A percentile compares a stretch with the other conserved stretches of the same genome.
Evolutionary conservation across 2,329 filamentous ascomycete species (phyloP).

Genomic region (Pyrenochaeta sp.): DNA sequence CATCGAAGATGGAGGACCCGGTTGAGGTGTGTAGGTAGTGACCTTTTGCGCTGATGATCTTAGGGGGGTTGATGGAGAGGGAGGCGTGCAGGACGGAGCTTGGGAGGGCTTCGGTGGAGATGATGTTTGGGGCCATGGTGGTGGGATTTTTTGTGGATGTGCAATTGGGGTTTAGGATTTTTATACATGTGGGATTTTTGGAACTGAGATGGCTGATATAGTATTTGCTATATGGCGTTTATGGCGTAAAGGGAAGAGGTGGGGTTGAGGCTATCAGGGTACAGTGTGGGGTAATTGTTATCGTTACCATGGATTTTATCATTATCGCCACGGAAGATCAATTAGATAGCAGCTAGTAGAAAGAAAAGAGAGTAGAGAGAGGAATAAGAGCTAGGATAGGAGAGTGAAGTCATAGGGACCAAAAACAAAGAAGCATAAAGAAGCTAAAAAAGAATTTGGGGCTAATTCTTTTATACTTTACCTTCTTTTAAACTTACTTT

Average conservation of each 20-base stretch:
- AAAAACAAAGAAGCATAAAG: no score
- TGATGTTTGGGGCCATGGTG: conserved; percentile 1
- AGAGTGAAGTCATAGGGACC: no score
- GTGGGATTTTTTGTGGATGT: not conserved
- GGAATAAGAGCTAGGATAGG: no score
- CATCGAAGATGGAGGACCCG: conserved; percentile 66
- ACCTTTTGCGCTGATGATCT: conserved; percentile 54
- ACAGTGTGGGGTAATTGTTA: no score
- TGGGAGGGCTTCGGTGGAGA: conserved; percentile 5
- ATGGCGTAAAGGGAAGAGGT: not conserved
- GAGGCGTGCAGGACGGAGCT: conserved; percentile 10
- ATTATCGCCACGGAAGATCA: no score
- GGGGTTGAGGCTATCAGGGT: conserved; percentile 3
- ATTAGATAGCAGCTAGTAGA: no score
- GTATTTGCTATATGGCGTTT: not conserved
- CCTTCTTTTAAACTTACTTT: no score
- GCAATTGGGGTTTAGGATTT: not conserved
- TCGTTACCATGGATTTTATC: no score
- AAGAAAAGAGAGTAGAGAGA: no score
- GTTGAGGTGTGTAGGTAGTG: conserved; percentile 56
- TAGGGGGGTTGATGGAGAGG: conserved; percentile 7
- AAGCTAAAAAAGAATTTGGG: no score
- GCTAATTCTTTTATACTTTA: no score
- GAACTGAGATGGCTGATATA: not conserved
- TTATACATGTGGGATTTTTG: not conserved